phyloP scores from a whole-genome alignment of 1,284 basidiomycete species.

The Erythrobasidium hasegawianum region DNA sequence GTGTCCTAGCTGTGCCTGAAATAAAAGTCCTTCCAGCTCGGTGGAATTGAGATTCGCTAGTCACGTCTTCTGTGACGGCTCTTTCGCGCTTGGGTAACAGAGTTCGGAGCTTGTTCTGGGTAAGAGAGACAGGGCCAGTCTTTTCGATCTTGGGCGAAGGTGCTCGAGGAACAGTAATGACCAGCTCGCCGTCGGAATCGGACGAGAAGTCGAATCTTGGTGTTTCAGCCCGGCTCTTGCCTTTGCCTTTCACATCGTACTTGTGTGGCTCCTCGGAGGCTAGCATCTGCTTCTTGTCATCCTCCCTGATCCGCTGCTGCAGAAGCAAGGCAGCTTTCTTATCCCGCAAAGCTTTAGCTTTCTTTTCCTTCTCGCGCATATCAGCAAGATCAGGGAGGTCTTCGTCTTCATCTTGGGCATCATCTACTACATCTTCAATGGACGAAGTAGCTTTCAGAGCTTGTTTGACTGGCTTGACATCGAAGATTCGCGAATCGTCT shows the following conservation, averaged over 20 bases:
- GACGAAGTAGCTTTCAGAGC: constrained; percentile 7
- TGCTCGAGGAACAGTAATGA: constrained; percentile 8
- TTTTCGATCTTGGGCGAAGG: constrained; percentile 16
- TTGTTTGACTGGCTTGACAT: not conserved
- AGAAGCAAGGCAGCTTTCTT: constrained; percentile 21
- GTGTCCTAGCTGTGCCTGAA: constrained; percentile 3
- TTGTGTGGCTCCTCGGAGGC: not conserved
- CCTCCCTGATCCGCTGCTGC: not conserved
- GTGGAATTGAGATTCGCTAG: constrained; percentile 23
- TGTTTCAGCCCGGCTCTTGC: constrained; percentile 4
- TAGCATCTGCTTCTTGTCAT: not conserved
- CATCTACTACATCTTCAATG: not conserved
- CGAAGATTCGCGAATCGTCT: not conserved
- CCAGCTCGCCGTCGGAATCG: constrained; percentile 19
- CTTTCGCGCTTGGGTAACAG: constrained; percentile 20
- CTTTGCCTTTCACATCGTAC: constrained; percentile 24
- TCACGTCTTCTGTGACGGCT: not conserved
- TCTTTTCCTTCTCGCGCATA: not conserved
- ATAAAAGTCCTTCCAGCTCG: constrained; percentile 26
- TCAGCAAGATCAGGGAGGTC: constrained; percentile 18
- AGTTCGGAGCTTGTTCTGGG: not conserved
- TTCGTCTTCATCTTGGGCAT: constrained; percentile 18
- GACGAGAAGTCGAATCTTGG: constrained; percentile 14
- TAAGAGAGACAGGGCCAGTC: not conserved
- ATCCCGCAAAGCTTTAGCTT: constrained; percentile 2